Evolutionary conservation across 2,329 filamentous ascomycete genomes (phyloP), one percentile per base, ranked within the genome.

Genomic region (Amylocarpus encephaloides): DNA sequence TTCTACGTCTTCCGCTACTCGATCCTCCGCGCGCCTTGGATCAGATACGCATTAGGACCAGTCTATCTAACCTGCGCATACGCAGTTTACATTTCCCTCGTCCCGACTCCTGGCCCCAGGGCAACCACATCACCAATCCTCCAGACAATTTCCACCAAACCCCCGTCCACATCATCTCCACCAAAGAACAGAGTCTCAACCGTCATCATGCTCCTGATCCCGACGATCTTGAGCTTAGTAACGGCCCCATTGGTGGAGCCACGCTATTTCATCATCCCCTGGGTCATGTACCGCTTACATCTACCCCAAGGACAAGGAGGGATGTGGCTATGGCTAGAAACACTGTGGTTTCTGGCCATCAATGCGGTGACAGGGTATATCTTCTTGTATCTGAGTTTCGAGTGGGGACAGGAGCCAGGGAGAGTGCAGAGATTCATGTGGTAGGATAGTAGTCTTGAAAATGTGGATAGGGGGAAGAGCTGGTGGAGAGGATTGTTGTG

Each of bases 241-340:
- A 93, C 89, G 0, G 91, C 93, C 0, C 91, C 93, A 0, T 77
- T 98, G 0, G 92, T 98, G 9, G 93, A 98, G 67, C 93, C 93
- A 12, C 80, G 93, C 12, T 98, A 98, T 68, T 95, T 95, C 67
- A 94, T 98, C 64, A 76, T 96, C 11, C 91, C 92, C 0, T 98
- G 90, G 89, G 79, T 96, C 7, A 83, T 96, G 62, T 97, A 91
- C 88, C 79, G 93, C 1, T 70, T 97, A 6, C 42, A 35, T 5
- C 43, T 19, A 11, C 18, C 7, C 34, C 41, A 57, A 15, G 54
- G 61, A 11, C 15, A 26, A 26, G 13, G 4, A 1, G n/a, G 12
- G n/a, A 29, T 10, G 43, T 47, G 29, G 19, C 62, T 80, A 6
- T 73, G 78, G 43, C 63, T 83, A 1, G 88, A 93, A 70, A 88